Evolutionary conservation across 129 eudicot genomes (phyloP).

Genomic region (Escallonia rubra): DNA sequence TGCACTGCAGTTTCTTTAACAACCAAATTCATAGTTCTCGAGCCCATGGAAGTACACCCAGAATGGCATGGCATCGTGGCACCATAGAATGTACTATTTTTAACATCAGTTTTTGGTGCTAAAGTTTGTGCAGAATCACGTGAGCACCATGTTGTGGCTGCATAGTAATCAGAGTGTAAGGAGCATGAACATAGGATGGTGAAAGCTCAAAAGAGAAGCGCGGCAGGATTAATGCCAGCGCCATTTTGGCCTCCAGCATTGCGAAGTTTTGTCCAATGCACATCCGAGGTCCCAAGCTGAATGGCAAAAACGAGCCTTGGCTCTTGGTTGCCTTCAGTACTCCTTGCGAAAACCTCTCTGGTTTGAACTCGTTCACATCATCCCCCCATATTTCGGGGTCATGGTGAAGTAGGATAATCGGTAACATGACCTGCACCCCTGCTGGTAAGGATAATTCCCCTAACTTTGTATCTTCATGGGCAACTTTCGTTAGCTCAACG

Average conservation of each 20-base stretch:
- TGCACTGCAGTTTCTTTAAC: too few species aligned
- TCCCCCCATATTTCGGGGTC: slow-evolving; percentile 28
- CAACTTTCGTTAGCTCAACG: not conserved
- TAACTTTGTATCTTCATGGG: slow-evolving; percentile 29
- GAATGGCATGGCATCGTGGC: too few species aligned
- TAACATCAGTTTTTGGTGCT: too few species aligned
- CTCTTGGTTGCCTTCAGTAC: slow-evolving; percentile 27
- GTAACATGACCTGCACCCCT: slow-evolving; percentile 14
- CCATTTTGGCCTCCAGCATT: slow-evolving; percentile 32
- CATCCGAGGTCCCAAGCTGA: slow-evolving; percentile 37
- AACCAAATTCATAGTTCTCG: too few species aligned
- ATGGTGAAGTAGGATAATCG: slow-evolving; percentile 23
- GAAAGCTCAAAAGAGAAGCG: slow-evolving; percentile 30
- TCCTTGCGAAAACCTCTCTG: slow-evolving; percentile 34
- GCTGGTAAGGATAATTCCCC: slow-evolving; percentile 23
- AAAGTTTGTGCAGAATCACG: slow-evolving; percentile 20
- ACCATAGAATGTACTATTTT: too few species aligned
- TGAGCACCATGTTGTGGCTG: slow-evolving; percentile 34
- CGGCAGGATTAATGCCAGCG: slow-evolving; percentile 28
- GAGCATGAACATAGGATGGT: slow-evolving; percentile 31
- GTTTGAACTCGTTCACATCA: slow-evolving; percentile 34
- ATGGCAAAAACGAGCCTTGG: slow-evolving; percentile 27
- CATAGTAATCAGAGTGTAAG: slow-evolving; percentile 24
- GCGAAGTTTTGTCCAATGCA: slow-evolving; percentile 34
- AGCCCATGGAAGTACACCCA: too few species aligned